Percentiles rank a stretch among this genome's conserved stretches.
Conservation (phyloP, 192 early-diverging fungal genomes). For the Coemansia sp. region DNA sequence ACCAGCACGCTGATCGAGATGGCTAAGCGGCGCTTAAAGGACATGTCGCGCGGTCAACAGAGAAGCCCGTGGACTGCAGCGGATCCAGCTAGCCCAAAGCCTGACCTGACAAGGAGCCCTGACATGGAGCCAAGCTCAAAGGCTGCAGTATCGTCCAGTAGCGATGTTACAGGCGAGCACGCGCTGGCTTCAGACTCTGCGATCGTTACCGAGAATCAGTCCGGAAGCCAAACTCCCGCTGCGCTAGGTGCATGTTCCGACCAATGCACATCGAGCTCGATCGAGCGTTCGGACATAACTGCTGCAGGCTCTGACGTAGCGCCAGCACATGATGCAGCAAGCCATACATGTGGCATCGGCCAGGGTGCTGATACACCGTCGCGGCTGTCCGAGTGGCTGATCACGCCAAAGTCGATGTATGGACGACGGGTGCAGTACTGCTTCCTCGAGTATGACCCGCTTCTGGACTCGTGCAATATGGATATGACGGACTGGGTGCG, state of each 20-base stretch:
- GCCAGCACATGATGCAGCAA: constrained; percentile 2
- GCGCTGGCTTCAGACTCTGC: neutral
- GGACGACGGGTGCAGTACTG: constrained; percentile 94
- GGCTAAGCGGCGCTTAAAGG: constrained; percentile 38
- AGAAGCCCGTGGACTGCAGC: neutral
- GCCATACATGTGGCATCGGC: constrained; percentile 1
- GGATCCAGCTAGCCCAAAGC: neutral
- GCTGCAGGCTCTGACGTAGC: constrained; percentile 5
- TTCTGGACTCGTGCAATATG: constrained; percentile 96
- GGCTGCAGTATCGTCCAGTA: neutral
- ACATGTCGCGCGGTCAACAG: constrained; percentile 34
- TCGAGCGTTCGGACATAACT: neutral
- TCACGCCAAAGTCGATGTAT: constrained; percentile 87
- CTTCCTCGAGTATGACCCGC: constrained; percentile 91
- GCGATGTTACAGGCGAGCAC: neutral
- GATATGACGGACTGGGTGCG: constrained; percentile 93
- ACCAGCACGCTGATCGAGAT: constrained; percentile 31
- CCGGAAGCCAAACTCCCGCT: neutral
- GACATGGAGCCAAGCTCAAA: neutral
- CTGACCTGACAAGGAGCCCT: neutral
- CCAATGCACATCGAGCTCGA: neutral
- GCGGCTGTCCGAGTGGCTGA: constrained; percentile 63
- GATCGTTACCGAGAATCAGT: neutral
- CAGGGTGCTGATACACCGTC: constrained; percentile 22
- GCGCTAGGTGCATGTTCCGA: neutral